Evolutionary conservation across 495 filamentous ascomycete genomes (phyloP).

Genomic region (Aspergillus mulundensis): DNA sequence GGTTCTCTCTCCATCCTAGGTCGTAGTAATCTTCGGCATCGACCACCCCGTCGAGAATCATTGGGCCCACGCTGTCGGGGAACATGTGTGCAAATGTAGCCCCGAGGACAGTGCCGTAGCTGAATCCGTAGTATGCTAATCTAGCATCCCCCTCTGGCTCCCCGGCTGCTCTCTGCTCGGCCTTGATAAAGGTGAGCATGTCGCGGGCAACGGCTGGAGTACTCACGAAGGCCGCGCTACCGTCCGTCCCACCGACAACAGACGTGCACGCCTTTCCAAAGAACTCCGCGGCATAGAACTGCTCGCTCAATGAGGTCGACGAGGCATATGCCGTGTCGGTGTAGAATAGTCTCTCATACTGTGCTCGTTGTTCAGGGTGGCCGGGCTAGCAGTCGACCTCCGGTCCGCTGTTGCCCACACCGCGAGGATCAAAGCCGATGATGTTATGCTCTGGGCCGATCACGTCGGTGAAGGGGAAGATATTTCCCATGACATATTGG

Average conservation of each 20-base stretch:
- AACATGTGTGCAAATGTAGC: conserved; percentile 45
- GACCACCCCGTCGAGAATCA: conserved; percentile 45
- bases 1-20: conserved; percentile 33
- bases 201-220: conserved; percentile 24
- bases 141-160: conserved; percentile 25
- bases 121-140: conserved; percentile 53
- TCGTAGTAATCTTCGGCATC: conserved; percentile 36
- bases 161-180: conserved; percentile 19
- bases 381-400: conserved; percentile 27
- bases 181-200: conserved; percentile 31
- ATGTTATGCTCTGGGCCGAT: conserved; percentile 36
- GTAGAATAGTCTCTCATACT: no score
- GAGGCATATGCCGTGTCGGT: no score
- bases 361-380: no score
- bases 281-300: no score
- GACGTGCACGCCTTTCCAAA: no score
- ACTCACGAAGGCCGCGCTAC: no score
- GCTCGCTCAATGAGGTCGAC: no score
- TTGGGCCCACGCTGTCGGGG: conserved; percentile 36
- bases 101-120: conserved; percentile 58
- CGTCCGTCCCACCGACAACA: no score
- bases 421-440: conserved; percentile 46
- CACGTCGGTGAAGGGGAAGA: conserved; percentile 1
- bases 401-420: conserved; percentile 38
- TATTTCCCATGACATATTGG: conserved; percentile 23